Conservation (phyloP, 2,329 filamentous ascomycete genomes). For the Chaetoscypha palmicola region DNA sequence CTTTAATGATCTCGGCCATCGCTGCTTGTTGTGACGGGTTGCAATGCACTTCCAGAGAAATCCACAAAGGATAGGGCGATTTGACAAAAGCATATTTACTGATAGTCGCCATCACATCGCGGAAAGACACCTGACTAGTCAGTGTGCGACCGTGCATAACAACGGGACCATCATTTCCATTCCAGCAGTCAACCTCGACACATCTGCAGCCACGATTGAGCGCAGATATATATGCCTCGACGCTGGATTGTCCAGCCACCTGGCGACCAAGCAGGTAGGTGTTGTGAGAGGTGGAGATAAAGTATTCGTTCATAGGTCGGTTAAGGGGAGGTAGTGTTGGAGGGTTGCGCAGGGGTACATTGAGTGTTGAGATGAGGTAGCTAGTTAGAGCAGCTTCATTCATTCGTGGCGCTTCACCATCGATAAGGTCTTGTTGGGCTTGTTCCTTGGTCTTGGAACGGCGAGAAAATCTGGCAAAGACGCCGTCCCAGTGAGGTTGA, state of each 20-base stretch:
- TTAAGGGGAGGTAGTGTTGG: conserved; percentile 61
- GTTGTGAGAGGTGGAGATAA: conserved; percentile 97
- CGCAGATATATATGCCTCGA: conserved; percentile 89
- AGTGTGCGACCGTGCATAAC: conserved; percentile 88
- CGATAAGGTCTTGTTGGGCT: conserved; percentile 36
- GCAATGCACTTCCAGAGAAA: conserved; percentile 96
- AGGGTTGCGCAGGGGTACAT: conserved; percentile 57
- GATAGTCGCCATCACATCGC: conserved; percentile 86
- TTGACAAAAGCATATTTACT: conserved; percentile 89
- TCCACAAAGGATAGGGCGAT: conserved; percentile 82
- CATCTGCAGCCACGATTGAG: conserved; percentile 86
- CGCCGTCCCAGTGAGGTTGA: conserved; percentile 57
- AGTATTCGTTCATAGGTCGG: conserved; percentile 90
- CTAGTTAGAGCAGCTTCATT: conserved; percentile 70
- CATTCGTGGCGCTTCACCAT: conserved; percentile 53
- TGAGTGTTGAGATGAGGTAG: conserved; percentile 69
- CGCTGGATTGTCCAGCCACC: conserved; percentile 81
- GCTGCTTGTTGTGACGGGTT: conserved; percentile 70
- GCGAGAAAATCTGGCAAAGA: conserved; percentile 65
- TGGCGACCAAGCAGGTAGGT: conserved; percentile 92
- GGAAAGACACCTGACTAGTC: conserved; percentile 82
- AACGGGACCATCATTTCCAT: conserved; percentile 79
- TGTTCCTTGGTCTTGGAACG: conserved; percentile 45
- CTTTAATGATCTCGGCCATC: conserved; percentile 87
- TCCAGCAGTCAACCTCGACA: conserved; percentile 97